Conservation (phyloP, 768 basidiomycete genomes). For the Lactarius deliciosus region DNA sequence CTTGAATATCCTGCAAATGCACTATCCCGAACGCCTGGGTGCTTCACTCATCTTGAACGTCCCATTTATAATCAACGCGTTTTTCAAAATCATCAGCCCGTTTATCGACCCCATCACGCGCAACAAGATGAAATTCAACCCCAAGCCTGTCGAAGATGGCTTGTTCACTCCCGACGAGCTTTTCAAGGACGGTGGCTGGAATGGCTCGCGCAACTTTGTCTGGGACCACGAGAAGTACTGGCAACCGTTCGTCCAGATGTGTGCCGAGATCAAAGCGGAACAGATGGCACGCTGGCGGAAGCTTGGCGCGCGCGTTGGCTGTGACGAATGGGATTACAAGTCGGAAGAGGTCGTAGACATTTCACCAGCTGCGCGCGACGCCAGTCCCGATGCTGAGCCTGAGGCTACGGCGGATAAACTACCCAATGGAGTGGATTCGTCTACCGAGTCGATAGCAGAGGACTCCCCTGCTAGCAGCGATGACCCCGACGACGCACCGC, state of each 20-base stretch:
- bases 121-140: constrained; percentile 74
- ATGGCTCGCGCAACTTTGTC: constrained; percentile 62
- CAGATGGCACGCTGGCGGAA: constrained; percentile 64
- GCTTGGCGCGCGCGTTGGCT: constrained; percentile 67
- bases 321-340: constrained; percentile 82
- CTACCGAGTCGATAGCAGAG: neutral
- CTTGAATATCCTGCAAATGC: constrained; percentile 64
- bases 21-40: constrained; percentile 87
- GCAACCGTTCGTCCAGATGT: constrained; percentile 57
- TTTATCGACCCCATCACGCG: constrained; percentile 84
- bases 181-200: constrained; percentile 63
- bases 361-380: neutral
- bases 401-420: neutral
- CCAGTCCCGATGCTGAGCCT: neutral
- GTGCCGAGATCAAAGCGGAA: constrained; percentile 47
- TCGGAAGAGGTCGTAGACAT: constrained; percentile 13
- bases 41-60: constrained; percentile 71
- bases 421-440: neutral
- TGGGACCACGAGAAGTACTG: constrained; percentile 79
- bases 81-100: constrained; percentile 76
- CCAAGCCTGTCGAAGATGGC: constrained; percentile 59
- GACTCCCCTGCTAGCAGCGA: neutral
- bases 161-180: constrained; percentile 71
- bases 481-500: neutral
- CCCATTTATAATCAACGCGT: constrained; percentile 73